Evolutionary conservation across 768 basidiomycete species (phyloP).

Genomic region (Tulasnella sp.): DNA sequence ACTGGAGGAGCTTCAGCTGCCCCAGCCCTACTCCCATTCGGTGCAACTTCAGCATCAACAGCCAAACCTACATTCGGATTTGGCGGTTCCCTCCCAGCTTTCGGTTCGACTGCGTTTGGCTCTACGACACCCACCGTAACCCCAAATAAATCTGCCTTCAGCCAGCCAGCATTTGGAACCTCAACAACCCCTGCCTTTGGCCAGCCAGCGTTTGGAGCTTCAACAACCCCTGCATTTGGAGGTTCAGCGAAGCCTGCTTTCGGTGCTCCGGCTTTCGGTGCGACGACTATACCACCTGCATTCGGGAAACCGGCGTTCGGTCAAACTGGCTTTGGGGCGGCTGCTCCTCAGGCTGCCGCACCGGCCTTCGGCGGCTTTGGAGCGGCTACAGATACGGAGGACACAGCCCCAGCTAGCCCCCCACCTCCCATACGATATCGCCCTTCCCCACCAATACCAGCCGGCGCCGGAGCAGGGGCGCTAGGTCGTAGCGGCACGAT

Average conservation of each 20-base stretch:
- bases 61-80: conserved; percentile 12
- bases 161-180: conserved; percentile 13
- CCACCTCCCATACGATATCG: not conserved
- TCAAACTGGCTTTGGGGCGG: conserved; percentile 18
- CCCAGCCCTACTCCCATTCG: not conserved
- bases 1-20: not conserved
- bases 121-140: not conserved
- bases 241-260: not conserved
- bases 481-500: not conserved
- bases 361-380: not conserved
- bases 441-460: not conserved
- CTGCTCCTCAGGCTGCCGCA: too few relatives aligned
- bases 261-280: not conserved
- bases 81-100: not conserved
- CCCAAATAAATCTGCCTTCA: conserved; percentile 6
- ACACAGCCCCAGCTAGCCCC: not conserved
- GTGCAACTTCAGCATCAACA: not conserved
- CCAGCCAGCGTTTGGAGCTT: conserved; percentile 7
- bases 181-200: not conserved
- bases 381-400: not conserved
- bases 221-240: not conserved
- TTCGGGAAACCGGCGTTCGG: conserved; percentile 20
- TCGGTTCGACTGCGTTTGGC: conserved; percentile 12
- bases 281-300: not conserved
- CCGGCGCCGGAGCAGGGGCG: not conserved